Evolutionary conservation across 148 eudicot species (phyloP).

Genomic region (Salicornia ramosissima): DNA sequence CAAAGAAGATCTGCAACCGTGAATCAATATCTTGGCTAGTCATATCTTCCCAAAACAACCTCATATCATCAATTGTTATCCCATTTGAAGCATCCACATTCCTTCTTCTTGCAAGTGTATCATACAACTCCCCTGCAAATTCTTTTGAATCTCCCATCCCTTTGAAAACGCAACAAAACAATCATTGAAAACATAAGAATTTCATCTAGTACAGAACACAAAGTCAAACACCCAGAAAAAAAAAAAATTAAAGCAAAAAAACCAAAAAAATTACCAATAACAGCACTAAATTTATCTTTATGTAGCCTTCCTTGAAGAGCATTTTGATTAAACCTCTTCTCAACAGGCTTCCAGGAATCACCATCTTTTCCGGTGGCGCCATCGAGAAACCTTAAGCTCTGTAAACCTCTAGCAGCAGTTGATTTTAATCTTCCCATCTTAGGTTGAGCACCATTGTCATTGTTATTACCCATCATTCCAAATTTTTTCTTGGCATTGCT

Average conservation of each 20-base stretch:
- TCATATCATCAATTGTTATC: slow-evolving; percentile 52
- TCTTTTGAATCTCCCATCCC: slow-evolving; percentile 81
- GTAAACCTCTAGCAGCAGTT: slow-evolving; percentile 58
- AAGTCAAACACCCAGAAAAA: slow-evolving; percentile 6
- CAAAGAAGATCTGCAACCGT: slow-evolving; percentile 87
- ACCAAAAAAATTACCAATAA: slow-evolving; percentile 54
- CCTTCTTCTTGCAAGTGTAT: slow-evolving; percentile 76
- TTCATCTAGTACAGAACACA: neutral
- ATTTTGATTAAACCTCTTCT: slow-evolving; percentile 52
- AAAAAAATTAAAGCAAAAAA: neutral
- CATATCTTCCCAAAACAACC: slow-evolving; percentile 89
- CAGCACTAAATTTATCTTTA: slow-evolving; percentile 65
- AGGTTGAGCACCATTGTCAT: slow-evolving; percentile 18
- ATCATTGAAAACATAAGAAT: no score
- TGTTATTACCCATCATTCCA: slow-evolving; percentile 15
- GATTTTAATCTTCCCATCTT: slow-evolving; percentile 45
- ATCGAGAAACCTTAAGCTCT: slow-evolving; percentile 68
- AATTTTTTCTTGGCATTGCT: slow-evolving; percentile 32
- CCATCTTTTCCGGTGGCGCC: slow-evolving; percentile 65
- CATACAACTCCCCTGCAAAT: slow-evolving; percentile 70
- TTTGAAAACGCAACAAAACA: slow-evolving; percentile 26
- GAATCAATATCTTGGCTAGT: slow-evolving; percentile 70
- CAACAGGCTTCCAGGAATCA: slow-evolving; percentile 65
- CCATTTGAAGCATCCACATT: slow-evolving; percentile 51
- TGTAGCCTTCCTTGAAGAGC: slow-evolving; percentile 49